Evolutionary conservation across 331 rosid genomes (phyloP).

Genomic region (Cydonia oblonga): DNA sequence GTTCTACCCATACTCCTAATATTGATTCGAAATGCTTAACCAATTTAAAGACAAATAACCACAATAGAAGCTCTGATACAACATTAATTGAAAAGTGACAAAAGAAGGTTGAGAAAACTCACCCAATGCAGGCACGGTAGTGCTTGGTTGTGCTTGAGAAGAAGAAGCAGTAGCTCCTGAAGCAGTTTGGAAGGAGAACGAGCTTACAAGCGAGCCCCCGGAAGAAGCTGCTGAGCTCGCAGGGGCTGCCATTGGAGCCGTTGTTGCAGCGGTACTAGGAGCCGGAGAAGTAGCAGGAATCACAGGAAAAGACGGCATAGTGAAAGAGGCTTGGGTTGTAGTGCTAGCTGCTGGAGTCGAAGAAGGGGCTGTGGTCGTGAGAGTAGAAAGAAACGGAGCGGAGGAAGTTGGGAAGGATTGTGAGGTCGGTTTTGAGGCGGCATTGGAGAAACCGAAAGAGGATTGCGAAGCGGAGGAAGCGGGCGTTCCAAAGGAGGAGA

Average conservation of each 20-base stretch:
- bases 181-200: too few species aligned
- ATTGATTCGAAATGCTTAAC: neutral
- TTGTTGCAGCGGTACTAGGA: too few species aligned
- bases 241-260: too few species aligned
- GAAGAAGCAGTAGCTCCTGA: too few species aligned
- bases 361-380: conserved; percentile 41
- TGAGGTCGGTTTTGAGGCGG: neutral
- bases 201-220: too few species aligned
- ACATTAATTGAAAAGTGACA: neutral
- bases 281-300: conserved; percentile 12
- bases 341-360: conserved; percentile 17
- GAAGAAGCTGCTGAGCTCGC: too few species aligned
- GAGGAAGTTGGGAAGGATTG: conserved; percentile 24
- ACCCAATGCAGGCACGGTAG: conserved; percentile 39
- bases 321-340: conserved; percentile 22
- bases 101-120: conserved; percentile 5
- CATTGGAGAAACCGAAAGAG: neutral
- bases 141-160: conserved; percentile 31
- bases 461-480: neutral
- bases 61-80: neutral
- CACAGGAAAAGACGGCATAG: conserved; percentile 38
- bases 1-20: neutral
- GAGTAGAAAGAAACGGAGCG: conserved; percentile 41
- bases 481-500: neutral
- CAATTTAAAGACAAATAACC: neutral